Base-by-base conservation (phyloP, 768 basidiomycete genomes). In the Trametes coccinea region DNA sequence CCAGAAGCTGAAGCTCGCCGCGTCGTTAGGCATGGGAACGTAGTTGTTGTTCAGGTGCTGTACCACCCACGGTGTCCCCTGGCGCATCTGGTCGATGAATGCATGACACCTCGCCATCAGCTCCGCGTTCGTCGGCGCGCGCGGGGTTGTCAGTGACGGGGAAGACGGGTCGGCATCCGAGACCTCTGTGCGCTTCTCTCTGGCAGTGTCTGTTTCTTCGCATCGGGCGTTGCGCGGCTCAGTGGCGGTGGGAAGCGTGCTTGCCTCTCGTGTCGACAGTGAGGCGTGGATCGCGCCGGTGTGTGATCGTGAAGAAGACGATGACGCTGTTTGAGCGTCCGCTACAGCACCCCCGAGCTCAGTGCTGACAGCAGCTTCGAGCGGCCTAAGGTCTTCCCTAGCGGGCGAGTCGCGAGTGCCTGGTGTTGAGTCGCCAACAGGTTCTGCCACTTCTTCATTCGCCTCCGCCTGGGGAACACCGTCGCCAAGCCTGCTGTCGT, bases 1-100 rank as follows among this genome's bases (percentile, higher is more conserved):
- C 91, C 92, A 96, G 74, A 90, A 97, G 37, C 86, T 85, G 73
- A 96, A 94, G 27, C 81, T 76, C 30, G 81, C 81, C 0, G 87
- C 83, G 72, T 93, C 88, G 11, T 61, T 69, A 0, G 94, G 94
- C 80, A 91, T 89, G 4, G 82, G 77, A 2, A 93, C 93, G 70
- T 90, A 90, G 0, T 88, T 86, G 67, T 82, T 84, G 69, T 90
- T 85, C 46, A 97, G 80, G 50, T 92, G 84, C 69, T 97, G 93
- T 2, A 93, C 86, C 39, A 98, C 87, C 95, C 96, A 98, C 10
- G 95, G 96, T 0, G 93, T 92, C 1, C 93, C 92, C 2, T 77
- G 77, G 58, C 82, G 73, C 9, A 90, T 76, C 63, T 87, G 84
- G 29, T 78, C 77, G 59, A 90, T 75, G 69, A 91, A 91, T 4